These are phyloP conservation scores for Rossbeevera mucosa DNA, from an alignment of 768 basidiomycete genomes.

Conservation along the genomic window DNA sequence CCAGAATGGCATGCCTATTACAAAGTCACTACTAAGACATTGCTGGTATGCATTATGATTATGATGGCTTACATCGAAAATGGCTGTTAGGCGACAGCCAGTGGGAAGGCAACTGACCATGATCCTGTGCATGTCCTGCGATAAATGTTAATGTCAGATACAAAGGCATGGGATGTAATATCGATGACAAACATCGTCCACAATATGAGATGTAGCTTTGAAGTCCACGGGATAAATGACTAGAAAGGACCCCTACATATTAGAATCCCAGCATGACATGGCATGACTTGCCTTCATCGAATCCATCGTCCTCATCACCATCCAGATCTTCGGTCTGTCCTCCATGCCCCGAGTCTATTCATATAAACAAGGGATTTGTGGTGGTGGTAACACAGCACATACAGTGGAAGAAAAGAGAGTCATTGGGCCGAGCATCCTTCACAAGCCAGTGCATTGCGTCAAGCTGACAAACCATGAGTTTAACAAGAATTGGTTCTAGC, in stretches of 20 bases:
- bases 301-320: conserved; percentile 83
- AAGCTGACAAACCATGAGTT: conserved; percentile 37
- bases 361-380: not conserved
- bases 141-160: conserved; percentile 4
- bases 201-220: conserved; percentile 67
- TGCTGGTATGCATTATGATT: not conserved
- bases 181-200: conserved; percentile 72
- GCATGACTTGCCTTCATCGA: conserved; percentile 58
- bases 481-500: not conserved
- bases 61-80: conserved; percentile 65
- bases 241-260: conserved; percentile 21
- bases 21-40: not conserved
- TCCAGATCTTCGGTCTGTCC: conserved; percentile 82
- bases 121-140: conserved; percentile 66
- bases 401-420: conserved; percentile 92
- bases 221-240: conserved; percentile 85
- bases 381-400: conserved; percentile 15
- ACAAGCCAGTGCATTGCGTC: not conserved
- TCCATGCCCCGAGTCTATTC: conserved; percentile 85
- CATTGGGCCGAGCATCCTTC: conserved; percentile 54
- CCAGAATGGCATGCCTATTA: conserved; percentile 84
- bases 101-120: conserved; percentile 78
- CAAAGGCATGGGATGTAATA: not conserved
- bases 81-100: conserved; percentile 85
- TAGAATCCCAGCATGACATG: conserved; percentile 5